A percentile compares a stretch with the other conserved stretches of the same genome.
phyloP scores from a whole-genome alignment of 2,329 filamentous ascomycete species.

The Alternaria triticina region DNA sequence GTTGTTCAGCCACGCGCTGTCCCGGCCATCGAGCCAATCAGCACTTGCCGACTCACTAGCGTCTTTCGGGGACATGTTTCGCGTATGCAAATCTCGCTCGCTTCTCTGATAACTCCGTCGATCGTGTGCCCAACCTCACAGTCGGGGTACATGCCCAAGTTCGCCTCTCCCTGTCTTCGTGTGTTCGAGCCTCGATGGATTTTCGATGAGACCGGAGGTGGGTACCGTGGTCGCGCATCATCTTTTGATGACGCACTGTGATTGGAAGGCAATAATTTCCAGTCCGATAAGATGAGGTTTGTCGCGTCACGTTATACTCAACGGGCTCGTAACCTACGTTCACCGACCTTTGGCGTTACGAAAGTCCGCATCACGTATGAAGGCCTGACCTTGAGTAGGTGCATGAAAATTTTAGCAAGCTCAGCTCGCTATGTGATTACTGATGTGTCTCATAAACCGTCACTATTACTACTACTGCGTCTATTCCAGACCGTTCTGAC shows the following conservation, averaged over 20 bases:
- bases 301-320: background rate
- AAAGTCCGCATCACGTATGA: background rate
- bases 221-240: background rate
- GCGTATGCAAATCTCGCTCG: slow-evolving; percentile 12
- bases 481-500: too few relatives aligned
- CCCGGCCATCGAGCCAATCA: slow-evolving; percentile 12
- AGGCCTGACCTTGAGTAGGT: background rate
- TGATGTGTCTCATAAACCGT: background rate
- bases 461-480: too few relatives aligned
- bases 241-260: background rate
- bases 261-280: background rate
- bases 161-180: background rate
- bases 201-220: background rate
- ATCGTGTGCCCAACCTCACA: slow-evolving; percentile 7
- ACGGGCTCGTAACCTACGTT: background rate
- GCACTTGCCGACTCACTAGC: background rate
- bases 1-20: slow-evolving; percentile 5
- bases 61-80: background rate
- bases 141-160: background rate
- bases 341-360: background rate
- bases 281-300: background rate
- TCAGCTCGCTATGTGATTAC: background rate
- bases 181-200: background rate
- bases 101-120: slow-evolving; percentile 6
- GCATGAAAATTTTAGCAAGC: background rate